These are phyloP conservation scores for Wickerhamomyces queroliae DNA, from an alignment of 805 yeast species.

Conservation along the genomic window DNA sequence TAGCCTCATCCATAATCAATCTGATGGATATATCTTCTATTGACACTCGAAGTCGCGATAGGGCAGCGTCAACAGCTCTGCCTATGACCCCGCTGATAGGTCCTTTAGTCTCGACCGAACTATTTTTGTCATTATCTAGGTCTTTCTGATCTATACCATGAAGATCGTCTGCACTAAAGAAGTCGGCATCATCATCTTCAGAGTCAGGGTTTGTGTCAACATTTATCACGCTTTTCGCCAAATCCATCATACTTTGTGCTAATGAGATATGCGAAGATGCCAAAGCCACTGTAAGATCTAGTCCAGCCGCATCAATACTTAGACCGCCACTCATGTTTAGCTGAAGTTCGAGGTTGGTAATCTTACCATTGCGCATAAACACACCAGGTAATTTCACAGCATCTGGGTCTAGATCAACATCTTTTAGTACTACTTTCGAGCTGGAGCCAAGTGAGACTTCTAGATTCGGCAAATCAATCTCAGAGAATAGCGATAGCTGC, in stretches of 20 bases:
- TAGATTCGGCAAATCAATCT: constrained; percentile 72
- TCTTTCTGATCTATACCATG: constrained; percentile 7
- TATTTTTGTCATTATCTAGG: constrained; percentile 6
- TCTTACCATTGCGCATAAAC: constrained; percentile 53
- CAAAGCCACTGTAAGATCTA: constrained; percentile 42
- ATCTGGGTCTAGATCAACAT: constrained; percentile 68
- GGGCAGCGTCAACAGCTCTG: constrained; percentile 60
- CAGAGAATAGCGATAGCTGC: constrained; percentile 77
- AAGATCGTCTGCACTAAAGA: background rate
- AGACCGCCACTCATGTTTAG: constrained; percentile 72
- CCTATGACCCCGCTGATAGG: constrained; percentile 45
- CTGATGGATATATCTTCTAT: constrained; percentile 41
- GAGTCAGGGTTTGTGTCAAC: constrained; percentile 25
- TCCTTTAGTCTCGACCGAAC: constrained; percentile 11
- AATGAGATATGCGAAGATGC: constrained; percentile 37
- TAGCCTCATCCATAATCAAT: constrained; percentile 41
- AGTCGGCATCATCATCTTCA: constrained; percentile 12
- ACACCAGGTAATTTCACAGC: constrained; percentile 63
- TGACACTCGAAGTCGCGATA: constrained; percentile 52
- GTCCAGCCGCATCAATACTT: constrained; percentile 48
- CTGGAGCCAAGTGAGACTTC: constrained; percentile 71
- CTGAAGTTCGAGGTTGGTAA: constrained; percentile 47
- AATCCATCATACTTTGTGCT: constrained; percentile 68
- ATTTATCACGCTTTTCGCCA: constrained; percentile 48
- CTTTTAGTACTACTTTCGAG: constrained; percentile 43